phyloP scores from a whole-genome alignment of 805 yeast genomes.

The Kurtzmaniella cleridarum region DNA sequence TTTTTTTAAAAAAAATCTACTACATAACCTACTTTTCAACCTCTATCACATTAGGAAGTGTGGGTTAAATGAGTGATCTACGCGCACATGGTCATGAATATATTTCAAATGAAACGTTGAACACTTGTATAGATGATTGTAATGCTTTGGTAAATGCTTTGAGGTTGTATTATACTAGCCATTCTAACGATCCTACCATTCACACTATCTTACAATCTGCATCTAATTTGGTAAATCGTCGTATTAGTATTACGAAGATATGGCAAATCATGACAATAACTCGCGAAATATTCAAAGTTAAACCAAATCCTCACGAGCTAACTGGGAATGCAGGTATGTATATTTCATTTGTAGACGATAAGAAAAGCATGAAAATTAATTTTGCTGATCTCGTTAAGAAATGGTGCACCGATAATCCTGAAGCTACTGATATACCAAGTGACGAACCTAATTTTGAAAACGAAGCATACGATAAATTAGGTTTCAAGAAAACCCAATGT shows the following conservation, averaged over 20 bases:
- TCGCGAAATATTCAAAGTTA: constrained; percentile 13
- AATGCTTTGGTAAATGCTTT: constrained; percentile 29
- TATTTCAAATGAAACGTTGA: background rate
- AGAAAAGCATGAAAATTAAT: constrained; percentile 4
- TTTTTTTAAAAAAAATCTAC: too few relatives aligned
- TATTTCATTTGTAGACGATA: background rate
- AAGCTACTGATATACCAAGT: constrained; percentile 4
- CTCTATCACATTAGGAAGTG: too few relatives aligned
- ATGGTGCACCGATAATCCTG: background rate
- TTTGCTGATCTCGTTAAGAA: constrained; percentile 3
- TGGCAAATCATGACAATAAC: constrained; percentile 8
- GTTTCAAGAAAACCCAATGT: background rate
- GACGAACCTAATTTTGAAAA: constrained; percentile 5
- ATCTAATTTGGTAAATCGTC: constrained; percentile 6
- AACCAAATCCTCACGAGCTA: constrained; percentile 11
- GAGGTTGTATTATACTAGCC: constrained; percentile 28
- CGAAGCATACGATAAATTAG: background rate
- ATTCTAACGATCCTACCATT: constrained; percentile 22
- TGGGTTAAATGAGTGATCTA: too few relatives aligned
- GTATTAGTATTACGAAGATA: too few relatives aligned
- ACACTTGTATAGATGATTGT: constrained; percentile 3
- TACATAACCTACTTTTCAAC: too few relatives aligned
- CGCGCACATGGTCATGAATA: too few relatives aligned
- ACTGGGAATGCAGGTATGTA: constrained; percentile 4
- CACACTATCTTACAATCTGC: constrained; percentile 16